Percentiles rank a stretch among this genome's conserved stretches.
phyloP scores from a whole-genome alignment of 2,329 filamentous ascomycete species.

The Ophiostoma sp. region DNA sequence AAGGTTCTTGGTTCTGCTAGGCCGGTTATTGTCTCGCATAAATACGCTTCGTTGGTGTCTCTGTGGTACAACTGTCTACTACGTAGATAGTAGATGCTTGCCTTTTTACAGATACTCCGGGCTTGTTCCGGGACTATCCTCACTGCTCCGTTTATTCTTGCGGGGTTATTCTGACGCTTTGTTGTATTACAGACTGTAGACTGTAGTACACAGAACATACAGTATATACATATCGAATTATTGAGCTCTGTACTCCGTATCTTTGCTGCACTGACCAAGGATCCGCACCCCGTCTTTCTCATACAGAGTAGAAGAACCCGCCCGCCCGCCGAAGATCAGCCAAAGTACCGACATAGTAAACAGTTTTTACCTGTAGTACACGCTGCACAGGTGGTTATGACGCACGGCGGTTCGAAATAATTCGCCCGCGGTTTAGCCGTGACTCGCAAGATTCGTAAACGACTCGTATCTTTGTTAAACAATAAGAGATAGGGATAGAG shows the following conservation, averaged over 20 bases:
- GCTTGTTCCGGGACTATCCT: conserved; percentile 12
- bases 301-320: conserved; percentile 1
- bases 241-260: neutral
- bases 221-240: too few relatives aligned
- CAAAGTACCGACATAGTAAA: neutral
- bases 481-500: neutral
- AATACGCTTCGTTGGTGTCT: neutral
- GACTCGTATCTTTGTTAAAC: too few relatives aligned
- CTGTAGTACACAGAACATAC: too few relatives aligned
- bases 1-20: neutral
- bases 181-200: neutral
- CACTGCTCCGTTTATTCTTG: conserved; percentile 9
- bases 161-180: neutral
- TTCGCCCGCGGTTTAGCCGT: conserved; percentile 9
- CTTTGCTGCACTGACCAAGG: neutral
- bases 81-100: neutral
- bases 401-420: neutral
- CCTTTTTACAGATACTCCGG: conserved; percentile 8
- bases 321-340: neutral
- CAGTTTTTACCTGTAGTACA: neutral
- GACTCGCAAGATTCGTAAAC: neutral
- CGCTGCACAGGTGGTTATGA: neutral
- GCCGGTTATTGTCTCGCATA: neutral
- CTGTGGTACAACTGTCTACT: neutral
- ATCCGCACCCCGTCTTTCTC: conserved; percentile 2